These are phyloP conservation scores for Trametes coccinea DNA, from an alignment of 768 basidiomycete species.

Conservation along the genomic window DNA sequence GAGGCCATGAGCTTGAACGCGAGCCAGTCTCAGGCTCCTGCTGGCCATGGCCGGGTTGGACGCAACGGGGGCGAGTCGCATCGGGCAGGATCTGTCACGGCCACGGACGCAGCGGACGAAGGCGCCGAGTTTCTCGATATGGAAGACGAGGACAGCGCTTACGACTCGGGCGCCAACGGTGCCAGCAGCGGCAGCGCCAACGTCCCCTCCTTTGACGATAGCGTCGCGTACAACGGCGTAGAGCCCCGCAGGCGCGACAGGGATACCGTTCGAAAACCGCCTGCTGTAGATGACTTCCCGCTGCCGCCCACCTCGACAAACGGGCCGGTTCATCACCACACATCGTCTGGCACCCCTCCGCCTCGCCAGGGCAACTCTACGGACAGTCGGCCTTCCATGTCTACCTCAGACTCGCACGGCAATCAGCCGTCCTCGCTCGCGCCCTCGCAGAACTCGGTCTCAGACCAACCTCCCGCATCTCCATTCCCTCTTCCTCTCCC, in stretches of 20 bases:
- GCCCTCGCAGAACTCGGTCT: slow-evolving; percentile 25
- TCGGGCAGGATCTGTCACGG: slow-evolving; percentile 19
- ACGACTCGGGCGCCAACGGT: slow-evolving; percentile 31
- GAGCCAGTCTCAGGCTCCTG: background rate
- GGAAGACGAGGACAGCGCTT: slow-evolving; percentile 49
- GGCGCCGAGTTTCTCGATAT: slow-evolving; percentile 68
- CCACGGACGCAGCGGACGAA: slow-evolving; percentile 26
- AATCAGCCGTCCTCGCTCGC: slow-evolving; percentile 17
- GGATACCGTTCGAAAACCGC: slow-evolving; percentile 32
- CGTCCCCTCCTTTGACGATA: slow-evolving; percentile 21
- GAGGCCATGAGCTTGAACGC: background rate
- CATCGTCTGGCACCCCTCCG: background rate
- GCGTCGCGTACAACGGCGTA: slow-evolving; percentile 18
- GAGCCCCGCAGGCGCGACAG: slow-evolving; percentile 16
- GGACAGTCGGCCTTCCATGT: slow-evolving; percentile 17
- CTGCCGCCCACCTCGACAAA: slow-evolving; percentile 37
- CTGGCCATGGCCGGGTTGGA: background rate
- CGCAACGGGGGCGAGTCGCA: slow-evolving; percentile 6
- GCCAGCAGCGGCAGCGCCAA: slow-evolving; percentile 4
- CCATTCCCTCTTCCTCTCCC: slow-evolving; percentile 32
- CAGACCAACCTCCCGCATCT: slow-evolving; percentile 27
- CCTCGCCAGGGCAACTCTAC: slow-evolving; percentile 12
- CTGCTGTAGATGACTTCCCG: slow-evolving; percentile 54
- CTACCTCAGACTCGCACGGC: slow-evolving; percentile 19
- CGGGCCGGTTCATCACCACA: slow-evolving; percentile 7